Evolutionary conservation across 768 basidiomycete species (phyloP).

Genomic region (Hygrophorus russula): DNA sequence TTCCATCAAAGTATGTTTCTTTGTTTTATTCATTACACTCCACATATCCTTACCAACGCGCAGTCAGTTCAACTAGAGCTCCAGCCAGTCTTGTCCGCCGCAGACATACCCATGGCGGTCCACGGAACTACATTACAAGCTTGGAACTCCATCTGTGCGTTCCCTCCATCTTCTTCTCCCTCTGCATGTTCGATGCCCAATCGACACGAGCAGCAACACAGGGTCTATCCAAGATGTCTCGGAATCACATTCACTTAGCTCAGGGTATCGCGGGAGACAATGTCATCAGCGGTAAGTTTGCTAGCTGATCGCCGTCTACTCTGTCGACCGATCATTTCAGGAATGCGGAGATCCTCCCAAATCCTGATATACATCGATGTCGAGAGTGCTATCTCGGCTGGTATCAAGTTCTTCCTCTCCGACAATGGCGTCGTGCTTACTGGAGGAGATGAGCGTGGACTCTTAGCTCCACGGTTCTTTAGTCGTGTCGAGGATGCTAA

Average conservation of each 20-base stretch:
- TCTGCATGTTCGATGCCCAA: background rate
- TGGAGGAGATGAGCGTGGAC: slow-evolving; percentile 57
- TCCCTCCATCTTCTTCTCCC: background rate
- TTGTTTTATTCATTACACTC: background rate
- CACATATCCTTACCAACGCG: background rate
- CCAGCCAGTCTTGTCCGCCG: slow-evolving; percentile 38
- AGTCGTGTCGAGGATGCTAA: slow-evolving; percentile 47
- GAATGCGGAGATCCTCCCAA: slow-evolving; percentile 71
- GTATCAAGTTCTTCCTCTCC: slow-evolving; percentile 68
- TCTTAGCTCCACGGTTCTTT: slow-evolving; percentile 57
- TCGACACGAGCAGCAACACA: slow-evolving; percentile 34
- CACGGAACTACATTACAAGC: slow-evolving; percentile 67
- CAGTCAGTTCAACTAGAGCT: slow-evolving; percentile 65
- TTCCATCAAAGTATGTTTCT: slow-evolving; percentile 52
- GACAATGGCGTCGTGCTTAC: slow-evolving; percentile 86
- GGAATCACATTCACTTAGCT: slow-evolving; percentile 91
- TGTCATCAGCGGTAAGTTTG: slow-evolving; percentile 61
- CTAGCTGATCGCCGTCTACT: background rate
- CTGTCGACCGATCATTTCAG: slow-evolving; percentile 25
- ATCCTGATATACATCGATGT: slow-evolving; percentile 79
- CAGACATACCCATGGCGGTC: slow-evolving; percentile 70
- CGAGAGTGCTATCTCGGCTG: slow-evolving; percentile 52
- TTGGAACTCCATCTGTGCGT: slow-evolving; percentile 63
- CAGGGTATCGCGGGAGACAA: slow-evolving; percentile 57
- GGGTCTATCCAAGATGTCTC: slow-evolving; percentile 74